phyloP scores from a whole-genome alignment of 148 eudicot species.

The Limonium bicolor region DNA sequence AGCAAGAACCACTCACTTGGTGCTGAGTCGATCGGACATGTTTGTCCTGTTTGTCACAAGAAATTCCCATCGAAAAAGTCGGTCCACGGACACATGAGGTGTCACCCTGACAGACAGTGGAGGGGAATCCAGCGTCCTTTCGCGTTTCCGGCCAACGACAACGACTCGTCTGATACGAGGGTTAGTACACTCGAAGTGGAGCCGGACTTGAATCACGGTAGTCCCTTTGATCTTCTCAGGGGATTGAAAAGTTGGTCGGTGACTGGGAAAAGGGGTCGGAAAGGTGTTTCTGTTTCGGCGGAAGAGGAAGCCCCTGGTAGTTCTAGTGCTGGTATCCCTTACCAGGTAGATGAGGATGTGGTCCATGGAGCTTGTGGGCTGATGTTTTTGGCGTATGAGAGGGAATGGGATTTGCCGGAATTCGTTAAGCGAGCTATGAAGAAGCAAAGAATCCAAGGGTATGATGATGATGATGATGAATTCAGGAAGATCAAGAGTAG shows the following conservation, averaged over 20 bases:
- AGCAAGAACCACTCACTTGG: neutral
- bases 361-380: neutral
- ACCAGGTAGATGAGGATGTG: neutral
- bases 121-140: conserved; percentile 46
- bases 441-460: neutral
- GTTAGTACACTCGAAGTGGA: too few relatives aligned
- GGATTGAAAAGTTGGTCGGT: neutral
- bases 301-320: neutral
- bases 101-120: conserved; percentile 31
- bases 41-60: conserved; percentile 8
- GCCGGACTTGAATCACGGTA: neutral
- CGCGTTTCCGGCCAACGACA: conserved; percentile 15
- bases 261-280: neutral
- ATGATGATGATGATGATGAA: neutral
- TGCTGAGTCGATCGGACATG: too few relatives aligned
- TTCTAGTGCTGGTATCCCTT: too few relatives aligned
- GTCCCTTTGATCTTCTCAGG: neutral
- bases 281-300: neutral
- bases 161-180: neutral
- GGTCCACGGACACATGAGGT: conserved; percentile 57
- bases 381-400: neutral
- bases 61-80: conserved; percentile 26
- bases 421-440: neutral
- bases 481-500: too few relatives aligned
- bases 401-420: neutral